phyloP scores from a whole-genome alignment of 257 asterid genomes.

The Paraleonurus japonicus region DNA sequence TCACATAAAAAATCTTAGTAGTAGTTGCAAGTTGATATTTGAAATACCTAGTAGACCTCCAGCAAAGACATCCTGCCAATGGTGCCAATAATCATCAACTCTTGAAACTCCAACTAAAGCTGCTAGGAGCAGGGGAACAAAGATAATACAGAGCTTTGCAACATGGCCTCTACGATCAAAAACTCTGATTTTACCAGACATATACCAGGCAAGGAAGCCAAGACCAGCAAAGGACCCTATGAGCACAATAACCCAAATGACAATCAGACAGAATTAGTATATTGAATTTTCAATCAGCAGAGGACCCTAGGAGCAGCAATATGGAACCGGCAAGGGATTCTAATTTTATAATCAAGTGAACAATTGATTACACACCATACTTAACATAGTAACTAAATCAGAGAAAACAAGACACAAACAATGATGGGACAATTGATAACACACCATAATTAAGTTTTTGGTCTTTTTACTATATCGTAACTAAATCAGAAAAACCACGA shows the following conservation, averaged over 20 bases:
- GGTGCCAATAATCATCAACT: slow-evolving; percentile 89
- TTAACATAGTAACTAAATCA: neutral
- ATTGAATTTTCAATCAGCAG: neutral
- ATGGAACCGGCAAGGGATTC: too few relatives aligned
- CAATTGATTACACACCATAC: neutral
- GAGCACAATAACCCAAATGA: slow-evolving; percentile 25
- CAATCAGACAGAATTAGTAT: slow-evolving; percentile 12
- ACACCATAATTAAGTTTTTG: neutral
- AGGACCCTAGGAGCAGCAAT: too few relatives aligned
- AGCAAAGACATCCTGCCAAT: slow-evolving; percentile 79
- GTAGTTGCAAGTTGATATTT: slow-evolving; percentile 6
- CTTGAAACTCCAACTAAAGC: slow-evolving; percentile 84
- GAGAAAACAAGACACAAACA: neutral
- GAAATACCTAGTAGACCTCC: slow-evolving; percentile 66
- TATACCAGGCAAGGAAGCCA: slow-evolving; percentile 73
- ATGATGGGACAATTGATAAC: neutral
- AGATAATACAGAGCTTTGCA: slow-evolving; percentile 67
- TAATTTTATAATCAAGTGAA: slow-evolving; percentile 2
- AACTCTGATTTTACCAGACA: slow-evolving; percentile 64
- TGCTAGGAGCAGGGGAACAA: slow-evolving; percentile 67
- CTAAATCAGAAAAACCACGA: neutral
- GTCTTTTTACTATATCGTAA: neutral
- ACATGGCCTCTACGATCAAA: slow-evolving; percentile 79
- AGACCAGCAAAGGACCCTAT: slow-evolving; percentile 94
- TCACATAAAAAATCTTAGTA: slow-evolving; percentile 3